These are phyloP conservation scores for Fusarium torulosum DNA, from an alignment of 2,329 filamentous ascomycete genomes.

Conservation along the genomic window DNA sequence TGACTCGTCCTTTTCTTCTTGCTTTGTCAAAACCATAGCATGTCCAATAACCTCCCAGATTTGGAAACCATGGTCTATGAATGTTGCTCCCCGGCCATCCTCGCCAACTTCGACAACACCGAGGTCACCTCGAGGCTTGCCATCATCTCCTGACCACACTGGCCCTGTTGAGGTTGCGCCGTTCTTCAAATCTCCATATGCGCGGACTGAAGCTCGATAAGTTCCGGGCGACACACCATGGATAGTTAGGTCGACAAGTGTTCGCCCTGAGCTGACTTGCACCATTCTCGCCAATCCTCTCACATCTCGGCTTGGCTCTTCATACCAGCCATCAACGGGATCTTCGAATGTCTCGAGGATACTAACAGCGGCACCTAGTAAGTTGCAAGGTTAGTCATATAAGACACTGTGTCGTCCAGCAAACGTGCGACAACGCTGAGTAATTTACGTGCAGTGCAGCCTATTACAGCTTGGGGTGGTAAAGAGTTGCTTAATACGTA, in stretches of 20 bases:
- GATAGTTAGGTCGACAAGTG: conserved; percentile 88
- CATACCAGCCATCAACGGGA: conserved; percentile 59
- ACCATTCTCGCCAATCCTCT: conserved; percentile 94
- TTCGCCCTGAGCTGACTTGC: conserved; percentile 82
- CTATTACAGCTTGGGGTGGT: not conserved
- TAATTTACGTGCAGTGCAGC: not conserved
- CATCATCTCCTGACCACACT: conserved; percentile 75
- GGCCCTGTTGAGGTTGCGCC: conserved; percentile 86
- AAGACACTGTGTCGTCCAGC: not conserved
- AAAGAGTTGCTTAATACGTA: conserved; percentile 60
- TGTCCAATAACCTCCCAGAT: conserved; percentile 98
- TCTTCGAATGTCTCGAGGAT: conserved; percentile 90
- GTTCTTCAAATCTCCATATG: conserved; percentile 86
- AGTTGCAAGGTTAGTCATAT: conserved; percentile 22
- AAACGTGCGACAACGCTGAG: not conserved
- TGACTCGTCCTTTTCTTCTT: conserved; percentile 65
- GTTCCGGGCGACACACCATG: conserved; percentile 83
- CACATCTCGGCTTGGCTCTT: conserved; percentile 68
- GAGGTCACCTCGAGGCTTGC: conserved; percentile 67
- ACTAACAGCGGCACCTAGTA: conserved; percentile 83
- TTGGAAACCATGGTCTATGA: conserved; percentile 84
- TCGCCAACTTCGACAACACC: conserved; percentile 81
- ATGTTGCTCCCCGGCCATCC: conserved; percentile 81
- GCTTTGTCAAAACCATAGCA: conserved; percentile 84
- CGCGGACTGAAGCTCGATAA: conserved; percentile 87